Evolutionary conservation across 2,329 filamentous ascomycete species (phyloP).

Genomic region (Penicillium psychrosexuale): DNA sequence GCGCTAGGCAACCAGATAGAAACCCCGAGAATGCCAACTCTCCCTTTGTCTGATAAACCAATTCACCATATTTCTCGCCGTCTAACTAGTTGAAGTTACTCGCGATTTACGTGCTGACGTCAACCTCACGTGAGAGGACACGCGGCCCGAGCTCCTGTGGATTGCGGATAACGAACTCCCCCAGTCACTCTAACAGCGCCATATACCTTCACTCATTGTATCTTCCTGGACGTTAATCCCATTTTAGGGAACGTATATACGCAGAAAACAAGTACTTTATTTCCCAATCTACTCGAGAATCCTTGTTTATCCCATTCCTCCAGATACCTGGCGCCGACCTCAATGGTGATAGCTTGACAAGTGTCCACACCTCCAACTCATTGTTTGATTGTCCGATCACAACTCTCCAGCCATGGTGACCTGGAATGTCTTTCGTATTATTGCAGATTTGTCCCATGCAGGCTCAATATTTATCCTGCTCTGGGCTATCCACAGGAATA

Average conservation of each 20-base stretch:
- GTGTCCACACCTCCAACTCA: not conserved
- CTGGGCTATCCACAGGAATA: constrained; percentile 83
- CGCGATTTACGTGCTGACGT: constrained; percentile 13
- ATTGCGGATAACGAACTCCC: constrained; percentile 18
- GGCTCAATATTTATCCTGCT: constrained; percentile 87
- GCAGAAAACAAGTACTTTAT: not conserved
- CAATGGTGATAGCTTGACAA: constrained; percentile 4
- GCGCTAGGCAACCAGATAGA: not conserved
- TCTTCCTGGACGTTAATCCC: not conserved
- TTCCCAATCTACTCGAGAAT: not conserved
- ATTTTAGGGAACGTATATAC: not conserved
- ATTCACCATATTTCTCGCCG: not conserved
- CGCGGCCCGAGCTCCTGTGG: constrained; percentile 23
- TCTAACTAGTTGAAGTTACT: not conserved
- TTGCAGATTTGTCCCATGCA: constrained; percentile 81
- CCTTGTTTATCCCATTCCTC: not conserved
- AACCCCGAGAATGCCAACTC: not conserved
- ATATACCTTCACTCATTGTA: not conserved
- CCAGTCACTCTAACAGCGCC: constrained; percentile 7
- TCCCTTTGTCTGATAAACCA: not conserved
- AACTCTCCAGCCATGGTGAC: constrained; percentile 15
- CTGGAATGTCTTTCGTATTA: constrained; percentile 62
- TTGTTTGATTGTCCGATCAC: constrained; percentile 1
- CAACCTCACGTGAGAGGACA: constrained; percentile 25
- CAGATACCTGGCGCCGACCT: not conserved